phyloP scores from a whole-genome alignment of 176 grass and related monocot genomes.

The Avena atlantica region DNA sequence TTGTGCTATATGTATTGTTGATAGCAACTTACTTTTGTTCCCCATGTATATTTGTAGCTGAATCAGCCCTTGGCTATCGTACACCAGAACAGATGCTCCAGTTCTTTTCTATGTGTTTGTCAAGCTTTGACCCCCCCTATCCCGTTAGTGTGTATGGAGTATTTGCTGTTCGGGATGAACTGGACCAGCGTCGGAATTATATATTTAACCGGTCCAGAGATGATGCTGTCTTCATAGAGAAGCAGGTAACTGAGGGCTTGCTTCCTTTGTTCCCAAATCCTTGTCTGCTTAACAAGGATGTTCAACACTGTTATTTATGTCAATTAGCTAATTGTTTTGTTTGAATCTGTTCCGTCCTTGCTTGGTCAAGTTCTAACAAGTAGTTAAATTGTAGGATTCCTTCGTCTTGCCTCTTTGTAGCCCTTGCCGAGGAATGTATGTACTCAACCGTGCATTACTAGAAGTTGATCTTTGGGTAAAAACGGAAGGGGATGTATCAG shows the following conservation, averaged over 20 bases:
- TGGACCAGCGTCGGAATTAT: constrained; percentile 22
- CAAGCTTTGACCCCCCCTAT: neutral
- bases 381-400: constrained; percentile 23
- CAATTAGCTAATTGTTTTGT: neutral
- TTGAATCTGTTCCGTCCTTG: too few species aligned
- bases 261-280: neutral
- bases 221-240: neutral
- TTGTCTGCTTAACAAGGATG: neutral
- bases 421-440: constrained; percentile 40
- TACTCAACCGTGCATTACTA: constrained; percentile 23
- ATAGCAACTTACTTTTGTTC: neutral
- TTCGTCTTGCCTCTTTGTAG: constrained; percentile 33
- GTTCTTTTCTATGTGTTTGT: neutral
- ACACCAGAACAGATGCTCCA: neutral
- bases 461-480: constrained; percentile 42
- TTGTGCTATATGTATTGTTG: neutral
- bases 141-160: constrained; percentile 15
- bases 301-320: neutral
- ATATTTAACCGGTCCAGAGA: constrained; percentile 1
- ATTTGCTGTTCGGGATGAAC: constrained; percentile 7
- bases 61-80: neutral
- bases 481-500: constrained; percentile 12
- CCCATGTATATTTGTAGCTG: neutral
- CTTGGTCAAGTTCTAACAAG: neutral
- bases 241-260: neutral